A percentile compares a stretch with the other conserved stretches of the same genome.
Conservation (phyloP, 306 rosid genomes). For the Trifolium subterraneum region DNA sequence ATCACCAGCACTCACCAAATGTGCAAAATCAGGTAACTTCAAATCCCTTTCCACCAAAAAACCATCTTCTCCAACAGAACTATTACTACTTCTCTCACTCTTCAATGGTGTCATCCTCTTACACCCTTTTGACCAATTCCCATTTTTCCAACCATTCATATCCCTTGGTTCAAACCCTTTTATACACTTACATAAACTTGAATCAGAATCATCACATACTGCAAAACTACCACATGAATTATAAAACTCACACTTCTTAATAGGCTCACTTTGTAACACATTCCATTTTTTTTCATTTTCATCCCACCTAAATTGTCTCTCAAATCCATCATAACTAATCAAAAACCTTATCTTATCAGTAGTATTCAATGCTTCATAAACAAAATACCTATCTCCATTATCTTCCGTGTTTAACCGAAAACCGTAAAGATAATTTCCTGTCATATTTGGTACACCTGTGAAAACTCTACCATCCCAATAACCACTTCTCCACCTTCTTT, state of each 20-base stretch:
- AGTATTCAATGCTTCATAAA: conserved; percentile 32
- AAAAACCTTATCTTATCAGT: conserved; percentile 57
- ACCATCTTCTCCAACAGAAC: conserved; percentile 60
- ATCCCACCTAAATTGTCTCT: conserved; percentile 53
- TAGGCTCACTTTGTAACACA: conserved; percentile 50
- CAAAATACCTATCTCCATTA: conserved; percentile 43
- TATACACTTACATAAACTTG: conserved; percentile 59
- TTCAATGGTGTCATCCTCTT: conserved; percentile 53
- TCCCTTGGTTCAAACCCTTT: conserved; percentile 57
- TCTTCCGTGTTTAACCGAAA: conserved; percentile 45
- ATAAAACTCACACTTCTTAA: conserved; percentile 62
- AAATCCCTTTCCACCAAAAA: conserved; percentile 40
- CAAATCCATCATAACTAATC: conserved; percentile 64
- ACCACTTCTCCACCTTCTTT: conserved; percentile 82
- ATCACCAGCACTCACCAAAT: conserved; percentile 10
- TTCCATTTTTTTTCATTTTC: conserved; percentile 50
- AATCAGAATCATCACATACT: conserved; percentile 46
- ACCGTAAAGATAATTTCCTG: conserved; percentile 51
- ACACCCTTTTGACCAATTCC: conserved; percentile 72
- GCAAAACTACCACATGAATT: conserved; percentile 73
- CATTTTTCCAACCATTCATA: conserved; percentile 47
- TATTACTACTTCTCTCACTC: conserved; percentile 43
- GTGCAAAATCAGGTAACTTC: conserved; percentile 79
- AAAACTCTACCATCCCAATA: conserved; percentile 70
- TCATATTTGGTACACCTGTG: conserved; percentile 56